A percentile compares a stretch with the other conserved stretches of the same genome.
These are phyloP conservation scores for Ceratocystis variospora DNA, from an alignment of 2,329 filamentous ascomycete genomes.

Conservation along the genomic window DNA sequence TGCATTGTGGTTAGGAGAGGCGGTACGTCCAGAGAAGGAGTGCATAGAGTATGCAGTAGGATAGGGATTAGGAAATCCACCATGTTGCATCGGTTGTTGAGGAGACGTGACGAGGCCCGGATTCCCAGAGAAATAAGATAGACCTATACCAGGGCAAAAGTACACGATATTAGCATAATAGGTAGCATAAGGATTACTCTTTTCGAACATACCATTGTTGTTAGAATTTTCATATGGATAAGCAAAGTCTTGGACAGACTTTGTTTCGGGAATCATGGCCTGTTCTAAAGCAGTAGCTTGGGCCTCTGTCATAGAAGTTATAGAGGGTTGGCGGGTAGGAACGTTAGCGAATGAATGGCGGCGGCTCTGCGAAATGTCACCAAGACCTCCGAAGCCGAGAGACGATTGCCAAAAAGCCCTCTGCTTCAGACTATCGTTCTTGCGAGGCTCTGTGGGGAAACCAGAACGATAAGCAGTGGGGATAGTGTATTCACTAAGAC, in stretches of 20 bases:
- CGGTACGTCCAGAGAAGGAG: constrained; percentile 25
- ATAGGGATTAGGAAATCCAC: constrained; percentile 22
- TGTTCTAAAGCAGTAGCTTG: constrained; percentile 11
- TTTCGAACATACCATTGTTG: constrained; percentile 9
- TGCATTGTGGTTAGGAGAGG: constrained; percentile 48
- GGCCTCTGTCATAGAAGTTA: constrained; percentile 37
- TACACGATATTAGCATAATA: neutral
- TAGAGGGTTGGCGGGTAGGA: constrained; percentile 49
- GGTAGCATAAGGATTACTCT: neutral
- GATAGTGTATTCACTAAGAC: constrained; percentile 44
- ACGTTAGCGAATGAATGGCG: constrained; percentile 68
- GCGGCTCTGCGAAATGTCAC: constrained; percentile 56
- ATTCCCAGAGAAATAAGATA: constrained; percentile 13
- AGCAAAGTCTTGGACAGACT: constrained; percentile 13
- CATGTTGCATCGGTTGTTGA: constrained; percentile 13
- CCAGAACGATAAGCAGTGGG: constrained; percentile 34
- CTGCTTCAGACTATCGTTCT: constrained; percentile 51
- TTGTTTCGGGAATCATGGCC: constrained; percentile 6
- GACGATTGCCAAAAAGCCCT: constrained; percentile 55
- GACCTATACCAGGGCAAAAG: neutral
- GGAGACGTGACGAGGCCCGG: constrained; percentile 12
- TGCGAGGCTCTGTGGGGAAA: constrained; percentile 45
- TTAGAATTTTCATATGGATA: constrained; percentile 13
- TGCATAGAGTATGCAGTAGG: constrained; percentile 14
- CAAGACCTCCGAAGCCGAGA: constrained; percentile 47